Conservation (phyloP, 768 basidiomycete species). For the Pleurotus giganteus region DNA sequence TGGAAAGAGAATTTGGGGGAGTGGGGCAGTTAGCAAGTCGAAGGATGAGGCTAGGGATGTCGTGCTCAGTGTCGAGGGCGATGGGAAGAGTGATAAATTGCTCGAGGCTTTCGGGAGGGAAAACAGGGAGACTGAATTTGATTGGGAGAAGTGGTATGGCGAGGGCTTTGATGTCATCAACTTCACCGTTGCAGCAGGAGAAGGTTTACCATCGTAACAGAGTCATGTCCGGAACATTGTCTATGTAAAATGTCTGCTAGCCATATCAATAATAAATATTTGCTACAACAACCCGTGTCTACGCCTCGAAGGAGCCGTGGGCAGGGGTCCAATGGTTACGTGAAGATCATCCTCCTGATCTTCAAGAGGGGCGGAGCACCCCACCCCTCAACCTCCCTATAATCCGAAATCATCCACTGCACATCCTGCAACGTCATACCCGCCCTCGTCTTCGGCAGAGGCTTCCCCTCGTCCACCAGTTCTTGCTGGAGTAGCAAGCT, state of each 20-base stretch:
- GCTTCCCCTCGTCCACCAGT: conserved; percentile 21
- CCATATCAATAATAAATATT: too few species aligned
- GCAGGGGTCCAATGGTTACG: neutral
- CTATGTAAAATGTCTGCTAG: too few species aligned
- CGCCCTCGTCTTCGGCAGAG: conserved; percentile 10
- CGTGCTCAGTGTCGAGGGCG: conserved; percentile 48
- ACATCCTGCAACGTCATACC: conserved; percentile 8
- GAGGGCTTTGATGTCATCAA: conserved; percentile 70
- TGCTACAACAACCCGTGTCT: too few species aligned
- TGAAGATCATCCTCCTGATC: neutral
- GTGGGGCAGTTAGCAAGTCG: conserved; percentile 68
- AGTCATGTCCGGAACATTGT: too few species aligned
- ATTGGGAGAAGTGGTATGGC: conserved; percentile 69
- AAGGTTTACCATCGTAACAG: too few species aligned
- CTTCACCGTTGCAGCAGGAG: conserved; percentile 24
- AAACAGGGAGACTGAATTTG: conserved; percentile 66
- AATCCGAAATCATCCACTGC: conserved; percentile 2
- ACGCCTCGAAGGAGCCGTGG: too few species aligned
- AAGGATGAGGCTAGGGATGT: conserved; percentile 52
- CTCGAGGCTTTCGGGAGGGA: conserved; percentile 70
- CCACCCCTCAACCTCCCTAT: neutral
- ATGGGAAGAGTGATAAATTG: conserved; percentile 31
- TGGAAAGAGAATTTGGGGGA: conserved; percentile 60
- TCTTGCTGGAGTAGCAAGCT: conserved; percentile 22
- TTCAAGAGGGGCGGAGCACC: neutral